Base-by-base conservation (phyloP, 2,329 filamentous ascomycete species). In the Paecilomyces formosus region DNA sequence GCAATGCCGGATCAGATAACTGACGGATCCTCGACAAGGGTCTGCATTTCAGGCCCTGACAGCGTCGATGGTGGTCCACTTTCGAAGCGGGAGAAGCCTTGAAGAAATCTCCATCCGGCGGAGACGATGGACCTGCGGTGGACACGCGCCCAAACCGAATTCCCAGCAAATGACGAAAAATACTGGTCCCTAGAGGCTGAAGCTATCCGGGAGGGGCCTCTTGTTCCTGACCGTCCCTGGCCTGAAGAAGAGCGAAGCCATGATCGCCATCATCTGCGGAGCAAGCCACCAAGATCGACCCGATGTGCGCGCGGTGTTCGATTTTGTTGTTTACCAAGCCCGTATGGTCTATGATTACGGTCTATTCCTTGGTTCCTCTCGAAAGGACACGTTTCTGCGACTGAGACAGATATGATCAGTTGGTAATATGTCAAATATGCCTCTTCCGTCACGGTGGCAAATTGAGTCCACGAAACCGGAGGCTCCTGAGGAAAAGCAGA, bases 1-100 rank as follows among this genome's bases (percentile, higher is more conserved):
- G 7, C 13, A 5, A 45, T 18, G 21, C 26, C 22, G 15, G 50
- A 52, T 52, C 21, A 52, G 21, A 24, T 52, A 24, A 52, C 21
- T 52, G 22, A 52, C 50, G 50, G 50, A 28, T 52, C 26, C 11
- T 24, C 21, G 50, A 52, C 50, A 13, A 28, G 50, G 50, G 50
- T 52, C 50, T 52, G 50, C 50, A 52, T 52, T 45, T 45, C 39
- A 45, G 5, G 39, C 2, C n/a, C 39, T 28, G 50, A 52, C 50
- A 28, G 26, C 50, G 13, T 52, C 18, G 18, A 35, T 21, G 21
- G 35, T 58, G 59, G 56, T 58, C 59, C 59, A 60, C 59, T 55
- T 49, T 60, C 51, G 59, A 60, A 60, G 59, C 59, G 59, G 59
- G 59, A 60, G 59, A 60, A 60, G 59, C 59, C 56, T 56, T 28